These are phyloP conservation scores for Canariomyces notabilis DNA, from an alignment of 2,329 filamentous ascomycete genomes.

Conservation along the genomic window DNA sequence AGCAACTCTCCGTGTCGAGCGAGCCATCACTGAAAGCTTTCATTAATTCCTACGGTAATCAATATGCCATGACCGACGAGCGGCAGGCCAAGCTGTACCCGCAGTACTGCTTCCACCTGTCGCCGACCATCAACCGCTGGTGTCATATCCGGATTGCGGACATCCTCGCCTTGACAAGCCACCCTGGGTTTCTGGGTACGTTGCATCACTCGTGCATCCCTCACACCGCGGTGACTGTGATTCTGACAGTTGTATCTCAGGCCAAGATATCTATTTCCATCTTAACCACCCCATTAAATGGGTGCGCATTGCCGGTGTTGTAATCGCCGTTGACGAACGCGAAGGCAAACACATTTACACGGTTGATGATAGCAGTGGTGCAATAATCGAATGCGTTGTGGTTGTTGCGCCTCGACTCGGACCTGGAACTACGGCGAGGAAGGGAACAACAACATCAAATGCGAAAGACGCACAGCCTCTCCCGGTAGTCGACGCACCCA, in stretches of 20 bases:
- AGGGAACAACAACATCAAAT: background rate
- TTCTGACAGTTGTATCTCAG: conserved; percentile 28
- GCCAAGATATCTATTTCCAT: conserved; percentile 59
- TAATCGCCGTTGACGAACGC: conserved; percentile 58
- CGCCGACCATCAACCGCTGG: conserved; percentile 56
- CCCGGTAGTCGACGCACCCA: conserved; percentile 24
- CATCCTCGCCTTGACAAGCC: conserved; percentile 43
- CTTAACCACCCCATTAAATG: conserved; percentile 72
- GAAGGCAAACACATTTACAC: conserved; percentile 45
- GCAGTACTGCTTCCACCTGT: conserved; percentile 58
- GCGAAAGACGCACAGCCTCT: background rate
- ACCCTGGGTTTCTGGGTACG: conserved; percentile 51
- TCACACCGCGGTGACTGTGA: background rate
- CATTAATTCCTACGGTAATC: conserved; percentile 4
- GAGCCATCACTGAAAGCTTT: conserved; percentile 2
- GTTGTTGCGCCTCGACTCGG: conserved; percentile 2
- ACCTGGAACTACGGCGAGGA: background rate
- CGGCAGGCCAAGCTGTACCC: conserved; percentile 43
- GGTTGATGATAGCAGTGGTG: conserved; percentile 61
- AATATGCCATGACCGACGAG: conserved; percentile 25
- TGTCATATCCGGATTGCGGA: conserved; percentile 51
- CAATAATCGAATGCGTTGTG: conserved; percentile 47
- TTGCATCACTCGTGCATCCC: background rate
- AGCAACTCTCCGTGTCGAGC: background rate
- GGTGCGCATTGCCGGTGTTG: conserved; percentile 64